Evolutionary conservation across 805 yeast genomes (phyloP).

Genomic region (Saturnispora serradocipensis): DNA sequence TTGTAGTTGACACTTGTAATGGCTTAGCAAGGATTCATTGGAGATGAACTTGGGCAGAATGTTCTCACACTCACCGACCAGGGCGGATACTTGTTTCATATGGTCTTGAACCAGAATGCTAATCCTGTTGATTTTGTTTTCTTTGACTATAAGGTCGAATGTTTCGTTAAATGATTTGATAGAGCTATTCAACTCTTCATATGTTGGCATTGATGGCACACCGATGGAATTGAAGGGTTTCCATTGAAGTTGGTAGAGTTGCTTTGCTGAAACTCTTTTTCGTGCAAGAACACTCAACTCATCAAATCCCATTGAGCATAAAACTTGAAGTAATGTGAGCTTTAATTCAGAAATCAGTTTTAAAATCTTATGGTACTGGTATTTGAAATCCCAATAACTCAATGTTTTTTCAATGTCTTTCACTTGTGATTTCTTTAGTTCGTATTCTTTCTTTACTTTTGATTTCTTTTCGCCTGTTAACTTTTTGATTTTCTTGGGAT

Average conservation of each 20-base stretch:
- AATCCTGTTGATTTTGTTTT: conserved; percentile 8
- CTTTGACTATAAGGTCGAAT: conserved; percentile 10
- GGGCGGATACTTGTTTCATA: conserved; percentile 2
- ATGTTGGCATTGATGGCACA: conserved; percentile 57
- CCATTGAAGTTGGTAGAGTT: conserved; percentile 51
- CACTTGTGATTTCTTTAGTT: conserved; percentile 10
- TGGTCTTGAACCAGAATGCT: conserved; percentile 12
- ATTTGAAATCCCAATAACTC: conserved; percentile 11
- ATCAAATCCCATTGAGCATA: conserved; percentile 19
- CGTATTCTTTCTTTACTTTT: conserved; percentile 19
- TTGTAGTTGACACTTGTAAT: conserved; percentile 1
- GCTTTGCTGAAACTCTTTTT: conserved; percentile 23
- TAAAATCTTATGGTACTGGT: conserved; percentile 11
- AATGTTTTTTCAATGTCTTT: conserved; percentile 12
- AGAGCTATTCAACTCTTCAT: conserved; percentile 26
- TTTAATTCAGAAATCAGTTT: conserved; percentile 17
- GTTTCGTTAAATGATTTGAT: conserved; percentile 13
- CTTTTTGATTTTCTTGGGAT: conserved; percentile 19
- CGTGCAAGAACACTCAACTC: conserved; percentile 20
- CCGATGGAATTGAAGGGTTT: conserved; percentile 78
- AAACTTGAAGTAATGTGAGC: conserved; percentile 19
- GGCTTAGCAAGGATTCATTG: background rate
- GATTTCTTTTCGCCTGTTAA: conserved; percentile 22
- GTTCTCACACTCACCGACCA: conserved; percentile 6
- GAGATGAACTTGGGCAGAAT: background rate